A percentile compares a stretch with the other conserved stretches of the same genome.
Conservation (phyloP, 2,329 filamentous ascomycete genomes). For the Diplodia scrobiculata region DNA sequence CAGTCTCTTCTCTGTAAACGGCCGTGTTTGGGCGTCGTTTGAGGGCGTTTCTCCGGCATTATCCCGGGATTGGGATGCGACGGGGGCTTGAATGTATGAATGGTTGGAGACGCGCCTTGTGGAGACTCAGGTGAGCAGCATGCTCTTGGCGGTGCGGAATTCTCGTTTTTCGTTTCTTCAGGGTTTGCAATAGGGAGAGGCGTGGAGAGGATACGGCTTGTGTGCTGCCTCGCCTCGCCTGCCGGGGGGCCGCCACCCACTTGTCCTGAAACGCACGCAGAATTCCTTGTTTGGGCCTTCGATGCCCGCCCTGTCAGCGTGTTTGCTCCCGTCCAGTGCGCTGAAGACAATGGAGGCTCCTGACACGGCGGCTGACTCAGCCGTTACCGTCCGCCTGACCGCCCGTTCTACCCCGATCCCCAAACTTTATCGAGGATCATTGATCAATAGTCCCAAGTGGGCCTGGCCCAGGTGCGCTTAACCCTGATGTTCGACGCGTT, state of each 20-base stretch:
- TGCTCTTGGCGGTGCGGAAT: background rate
- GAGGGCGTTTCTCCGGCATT: background rate
- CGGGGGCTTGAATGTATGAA: background rate
- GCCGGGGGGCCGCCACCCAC: background rate
- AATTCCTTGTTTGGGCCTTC: background rate
- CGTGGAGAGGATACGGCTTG: background rate
- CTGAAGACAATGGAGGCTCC: background rate
- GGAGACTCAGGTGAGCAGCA: slow-evolving; percentile 2
- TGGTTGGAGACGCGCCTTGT: background rate
- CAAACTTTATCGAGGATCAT: slow-evolving; percentile 8
- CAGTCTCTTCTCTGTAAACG: background rate
- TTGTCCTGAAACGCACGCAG: background rate
- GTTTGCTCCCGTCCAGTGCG: background rate
- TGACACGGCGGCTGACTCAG: background rate
- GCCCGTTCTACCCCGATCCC: background rate
- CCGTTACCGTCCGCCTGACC: background rate
- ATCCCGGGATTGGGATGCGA: background rate
- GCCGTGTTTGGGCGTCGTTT: background rate
- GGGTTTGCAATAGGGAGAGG: background rate
- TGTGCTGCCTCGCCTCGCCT: background rate
- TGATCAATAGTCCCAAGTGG: slow-evolving; percentile 3
- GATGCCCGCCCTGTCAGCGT: background rate
- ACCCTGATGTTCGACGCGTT: background rate
- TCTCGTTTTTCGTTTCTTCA: background rate
- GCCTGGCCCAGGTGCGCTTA: background rate